Base-by-base conservation (phyloP, 495 filamentous ascomycete species). In the Sordaria brevicollis region DNA sequence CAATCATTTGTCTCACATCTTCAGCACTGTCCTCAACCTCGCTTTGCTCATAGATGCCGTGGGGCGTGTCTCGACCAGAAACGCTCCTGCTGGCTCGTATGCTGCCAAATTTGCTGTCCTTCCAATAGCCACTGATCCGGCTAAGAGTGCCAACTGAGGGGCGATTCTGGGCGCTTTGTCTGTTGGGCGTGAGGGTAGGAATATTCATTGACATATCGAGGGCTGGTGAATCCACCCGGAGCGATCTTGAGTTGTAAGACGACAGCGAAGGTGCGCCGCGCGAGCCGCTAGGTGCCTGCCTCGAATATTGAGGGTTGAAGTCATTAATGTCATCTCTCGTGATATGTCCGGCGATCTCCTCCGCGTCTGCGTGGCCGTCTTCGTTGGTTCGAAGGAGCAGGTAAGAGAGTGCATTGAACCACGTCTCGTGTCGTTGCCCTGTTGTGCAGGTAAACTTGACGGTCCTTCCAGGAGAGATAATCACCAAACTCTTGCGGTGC, bases 371-470 rank as follows among this genome's bases (percentile, higher is more conserved):
- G 49, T 82, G 82, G 35, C 82, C 81, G 36, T 90, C 87, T 57
- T 87, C 79, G 29, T 84, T 83, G 15, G 91, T 92, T 43, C 93
- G 89, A 25, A 96, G 81, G 35, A 98, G 86, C 13, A 99, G 87
- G 76, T 99, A 99, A 3, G 93, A 96, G 39, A 99, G 85, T 6
- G 95, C 93, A 76, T 97, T 97, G 86, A 95, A 98, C 95, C 95
- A 99, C 5, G 94, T 98, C 79, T 98, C 95, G 73, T 99, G 95
- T 67, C 95, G 86, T 75, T 97, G 93, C 19, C 92, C 90, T 9
- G 95, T 99, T 35, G 92, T 89, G 67, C 96, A 96, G 21, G 95
- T 99, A 74, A 98, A 94, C 75, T 97, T 91, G 77, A 99, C 85
- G 13, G 88, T 87, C 69, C 95, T 88, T 39, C 93, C 92, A 35